Evolutionary conservation across 306 rosid genomes (phyloP), one percentile per base, ranked within the genome.

Genomic region (Oxytropis ochrocephala): DNA sequence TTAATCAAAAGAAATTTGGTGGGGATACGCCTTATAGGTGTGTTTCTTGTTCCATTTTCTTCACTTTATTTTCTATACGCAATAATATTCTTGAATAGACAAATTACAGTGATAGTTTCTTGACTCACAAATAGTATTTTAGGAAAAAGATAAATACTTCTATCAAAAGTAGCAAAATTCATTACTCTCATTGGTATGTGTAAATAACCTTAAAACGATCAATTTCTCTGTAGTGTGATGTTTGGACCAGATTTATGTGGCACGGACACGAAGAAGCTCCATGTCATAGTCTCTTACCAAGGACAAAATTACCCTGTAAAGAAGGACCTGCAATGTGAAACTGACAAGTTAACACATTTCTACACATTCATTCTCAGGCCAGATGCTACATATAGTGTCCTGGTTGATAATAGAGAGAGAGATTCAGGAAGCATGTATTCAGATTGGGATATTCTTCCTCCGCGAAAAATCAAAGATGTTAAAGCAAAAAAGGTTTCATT

Each of bases 21-120:
- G 99, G 97, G n/a, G 99, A 94, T 74, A 94, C 97, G 30, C 99
- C 99, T 5, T 91, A 94, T 71, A 91, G 96, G 99, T 94, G 8
- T 58, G 87, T 77, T 73, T 58, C 64, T 75, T 48, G 42, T 61
- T 68, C 57, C 58, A 33, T 35, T 7, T 68, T 51, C 44, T 67
- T 33, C 64, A 16, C 62, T 57, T 64, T 62, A 36, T 54, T 47
- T 47, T 36, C 24, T 5, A 42, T 24, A 24, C 29, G 2, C 27
- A 21, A 21, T 21, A 21, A 21, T 1, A 21, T 21, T 21, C 27
- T 21, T 2, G 27, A 21, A 21, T 21, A 21, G 27, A 21, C 27
- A 21, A 21, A 21, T 21, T 21, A 21, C 2, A 24, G 29, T 24
- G 29, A 24, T 24, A 1, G 29, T 24, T 24, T 24, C 29, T 1